These are phyloP conservation scores for Pythium dissotocum DNA, from an alignment of 352 stramenopile species.

Conservation along the genomic window DNA sequence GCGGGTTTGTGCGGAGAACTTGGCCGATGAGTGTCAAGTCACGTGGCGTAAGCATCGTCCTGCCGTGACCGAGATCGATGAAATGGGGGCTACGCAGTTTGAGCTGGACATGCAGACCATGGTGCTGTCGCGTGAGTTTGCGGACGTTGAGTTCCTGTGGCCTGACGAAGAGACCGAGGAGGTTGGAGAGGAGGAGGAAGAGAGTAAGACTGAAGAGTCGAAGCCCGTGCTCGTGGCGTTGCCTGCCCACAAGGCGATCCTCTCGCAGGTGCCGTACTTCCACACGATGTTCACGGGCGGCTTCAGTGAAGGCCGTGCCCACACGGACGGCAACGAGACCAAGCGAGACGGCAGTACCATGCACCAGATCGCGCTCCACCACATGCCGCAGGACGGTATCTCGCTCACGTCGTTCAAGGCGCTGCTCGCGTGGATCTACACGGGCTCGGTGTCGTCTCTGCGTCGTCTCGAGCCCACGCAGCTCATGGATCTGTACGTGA, in stretches of 20 bases:
- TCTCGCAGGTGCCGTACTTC: constrained; percentile 82
- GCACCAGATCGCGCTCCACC: constrained; percentile 67
- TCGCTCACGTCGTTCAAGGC: constrained; percentile 63
- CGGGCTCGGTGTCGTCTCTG: constrained; percentile 52
- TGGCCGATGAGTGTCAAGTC: constrained; percentile 52
- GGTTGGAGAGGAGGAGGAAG: constrained; percentile 17
- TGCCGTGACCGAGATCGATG: not conserved
- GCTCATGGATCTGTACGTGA: constrained; percentile 77
- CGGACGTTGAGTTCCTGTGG: constrained; percentile 84
- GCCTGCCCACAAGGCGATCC: constrained; percentile 67
- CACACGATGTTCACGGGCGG: constrained; percentile 80
- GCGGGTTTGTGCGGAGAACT: constrained; percentile 52
- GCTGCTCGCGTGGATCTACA: constrained; percentile 73
- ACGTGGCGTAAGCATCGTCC: constrained; percentile 49
- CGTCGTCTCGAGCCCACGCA: constrained; percentile 49
- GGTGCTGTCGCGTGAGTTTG: constrained; percentile 42
- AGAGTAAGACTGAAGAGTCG: constrained; percentile 24
- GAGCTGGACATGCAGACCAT: constrained; percentile 55
- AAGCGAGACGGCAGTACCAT: not conserved
- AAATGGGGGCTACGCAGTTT: constrained; percentile 39
- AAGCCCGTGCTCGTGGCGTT: constrained; percentile 34
- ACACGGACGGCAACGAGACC: not conserved
- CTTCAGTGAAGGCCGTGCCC: constrained; percentile 63
- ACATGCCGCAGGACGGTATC: constrained; percentile 74
- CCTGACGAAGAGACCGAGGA: constrained; percentile 25